Base-by-base conservation (phyloP, 306 rosid genomes). In the Lotus japonicus region DNA sequence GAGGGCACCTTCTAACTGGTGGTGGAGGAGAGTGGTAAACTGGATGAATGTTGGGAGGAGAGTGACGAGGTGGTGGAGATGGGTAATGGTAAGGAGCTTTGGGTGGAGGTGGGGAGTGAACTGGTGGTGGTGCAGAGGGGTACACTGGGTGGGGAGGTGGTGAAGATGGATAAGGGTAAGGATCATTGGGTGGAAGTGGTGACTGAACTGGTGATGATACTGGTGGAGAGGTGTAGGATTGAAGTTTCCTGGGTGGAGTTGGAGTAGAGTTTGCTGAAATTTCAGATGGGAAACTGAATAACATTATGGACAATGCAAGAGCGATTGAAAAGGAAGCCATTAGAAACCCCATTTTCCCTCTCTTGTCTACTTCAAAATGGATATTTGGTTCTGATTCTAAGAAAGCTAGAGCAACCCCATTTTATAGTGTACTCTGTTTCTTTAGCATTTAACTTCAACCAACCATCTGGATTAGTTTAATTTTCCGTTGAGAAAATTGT, bases 261-360 rank as follows among this genome's bases (percentile, higher is more conserved):
- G 7, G 36, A 31, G 36, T 7, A 31, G 36, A 31, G 15, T 81
- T 86, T 6, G 75, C 73, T 43, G 83, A 83, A 54, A 58, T 57
- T 58, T 71, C 64, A 57, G n/a, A 45, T 65, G 77, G 73, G 63
- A 70, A 51, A 16, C 18, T 44, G 26, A 62, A 39, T 23, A 70
- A 11, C 33, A 77, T 5, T 14, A 70, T 19, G 45, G 83, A 81
- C 5, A 87, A 67, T 26, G 87, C 77, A 21, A 83, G 76, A 63
- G 75, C 56, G 12, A 87, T 14, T n/a, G 78, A 53, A 45, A 82
- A 46, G n/a, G 65, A 67, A 74, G 81, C 56, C 76, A 77, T 13
- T 11, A 18, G 19, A n/a, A 82, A 75, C 79, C 90, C 76, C 95
- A 85, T 88, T 77, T 74, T 31, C 7, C 36, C 36, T 7, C 5